Evolutionary conservation across 2,329 filamentous ascomycete species (phyloP), one percentile per base, ranked within the genome.

Genomic region (Aspergillus niger): DNA sequence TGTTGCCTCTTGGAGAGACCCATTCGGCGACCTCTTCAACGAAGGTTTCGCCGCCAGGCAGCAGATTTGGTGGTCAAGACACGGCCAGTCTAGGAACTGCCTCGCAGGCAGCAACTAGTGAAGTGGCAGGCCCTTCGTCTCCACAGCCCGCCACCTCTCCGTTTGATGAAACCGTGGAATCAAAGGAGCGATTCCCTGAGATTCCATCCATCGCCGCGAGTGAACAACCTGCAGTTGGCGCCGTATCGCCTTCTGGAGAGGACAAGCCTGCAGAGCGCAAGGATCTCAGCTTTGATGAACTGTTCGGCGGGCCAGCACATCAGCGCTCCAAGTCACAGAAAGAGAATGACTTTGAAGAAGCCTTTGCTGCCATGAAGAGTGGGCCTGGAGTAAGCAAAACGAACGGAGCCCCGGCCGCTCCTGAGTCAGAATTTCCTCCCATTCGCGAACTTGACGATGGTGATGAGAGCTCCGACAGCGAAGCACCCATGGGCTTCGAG

Each of bases 381-480:
- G 77, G 80, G 32, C 79, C 82, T 47, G 79, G 79, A 43, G 74
- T 81, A 57, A 80, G 79, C 63, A 69, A 71, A 20, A 30, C 69
- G 10, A 72, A 71, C 58, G 75, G 72, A 36, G 67, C 67, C 38
- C 55, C 67, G n/a, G 57, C 69, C 20, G 67, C 65, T 26, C 57
- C 70, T 30, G 58, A 63, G 70, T 83, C 86, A 22, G 95, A 98
- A 73, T 98, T 98, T 72, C 95, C 95, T 32, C 95, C 94, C 0
- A 97, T 98, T 62, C 88, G 89, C n/a, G 91, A 94, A 73, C 79
- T 97, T 60, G 89, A 91, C 63, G 84, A 87, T 30, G 90, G 93
- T 59, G 91, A 94, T 60, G 89, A 89, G 30, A 89, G 88, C 57
- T 90, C 86, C 61, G 91, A 91, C 51, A 85, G 86, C 52, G 92